phyloP scores from a whole-genome alignment of 2,329 filamentous ascomycete genomes.

The Colletotrichum magnum region DNA sequence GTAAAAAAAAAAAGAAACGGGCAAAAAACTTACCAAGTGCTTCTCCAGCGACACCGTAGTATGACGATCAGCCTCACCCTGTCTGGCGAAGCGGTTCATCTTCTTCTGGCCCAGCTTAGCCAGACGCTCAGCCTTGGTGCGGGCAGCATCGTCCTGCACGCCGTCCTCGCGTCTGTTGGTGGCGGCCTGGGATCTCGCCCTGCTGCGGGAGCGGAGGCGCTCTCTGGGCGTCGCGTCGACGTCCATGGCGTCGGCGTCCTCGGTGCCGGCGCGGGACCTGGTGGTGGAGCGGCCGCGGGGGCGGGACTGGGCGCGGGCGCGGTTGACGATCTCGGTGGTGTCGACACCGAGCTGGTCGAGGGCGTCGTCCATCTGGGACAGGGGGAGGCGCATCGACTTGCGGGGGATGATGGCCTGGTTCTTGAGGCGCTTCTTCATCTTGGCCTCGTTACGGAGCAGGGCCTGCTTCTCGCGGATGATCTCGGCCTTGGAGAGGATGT shows the following conservation, averaged over 20 bases:
- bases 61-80: slow-evolving; percentile 97
- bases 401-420: slow-evolving; percentile 95
- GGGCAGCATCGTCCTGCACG: slow-evolving; percentile 76
- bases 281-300: slow-evolving; percentile 79
- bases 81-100: slow-evolving; percentile 98
- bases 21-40: slow-evolving; percentile 80
- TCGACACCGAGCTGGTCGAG: slow-evolving; percentile 90
- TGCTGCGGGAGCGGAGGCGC: slow-evolving; percentile 80
- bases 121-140: slow-evolving; percentile 86
- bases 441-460: slow-evolving; percentile 92
- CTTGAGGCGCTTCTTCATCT: slow-evolving; percentile 97
- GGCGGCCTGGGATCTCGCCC: slow-evolving; percentile 68
- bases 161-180: slow-evolving; percentile 82
- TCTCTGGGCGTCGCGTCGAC: slow-evolving; percentile 70
- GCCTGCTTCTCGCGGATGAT: slow-evolving; percentile 95
- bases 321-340: slow-evolving; percentile 79
- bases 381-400: slow-evolving; percentile 82
- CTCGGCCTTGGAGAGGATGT: slow-evolving; percentile 91
- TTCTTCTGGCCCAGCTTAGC: slow-evolving; percentile 94
- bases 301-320: slow-evolving; percentile 77
- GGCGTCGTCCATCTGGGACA: slow-evolving; percentile 88
- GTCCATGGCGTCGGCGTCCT: slow-evolving; percentile 82
- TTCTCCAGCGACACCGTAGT: slow-evolving; percentile 85
- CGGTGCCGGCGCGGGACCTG: slow-evolving; percentile 73
- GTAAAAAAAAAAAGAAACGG: neutral